phyloP scores from a whole-genome alignment of 208 protist species.

The Vickermania spadyakhi region DNA sequence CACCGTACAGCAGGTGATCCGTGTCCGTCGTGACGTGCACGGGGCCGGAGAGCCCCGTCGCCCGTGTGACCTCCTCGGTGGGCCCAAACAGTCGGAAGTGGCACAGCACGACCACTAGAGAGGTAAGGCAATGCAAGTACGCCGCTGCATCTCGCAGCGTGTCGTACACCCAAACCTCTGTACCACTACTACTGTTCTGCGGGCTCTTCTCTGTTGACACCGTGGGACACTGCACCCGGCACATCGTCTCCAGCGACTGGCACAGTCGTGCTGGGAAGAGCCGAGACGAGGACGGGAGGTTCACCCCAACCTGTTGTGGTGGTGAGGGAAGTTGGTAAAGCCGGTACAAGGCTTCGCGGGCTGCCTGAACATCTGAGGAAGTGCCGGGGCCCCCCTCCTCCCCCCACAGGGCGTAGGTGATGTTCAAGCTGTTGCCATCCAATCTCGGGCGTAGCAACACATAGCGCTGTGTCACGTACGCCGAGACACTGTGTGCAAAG shows the following conservation, averaged over 20 bases:
- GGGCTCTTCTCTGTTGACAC: too few species aligned
- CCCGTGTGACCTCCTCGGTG: neutral
- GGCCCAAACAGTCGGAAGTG: neutral
- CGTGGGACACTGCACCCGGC: neutral
- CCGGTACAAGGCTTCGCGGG: neutral
- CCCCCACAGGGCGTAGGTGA: constrained; percentile 10
- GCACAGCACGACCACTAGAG: neutral
- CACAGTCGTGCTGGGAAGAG: neutral
- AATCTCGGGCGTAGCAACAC: constrained; percentile 55
- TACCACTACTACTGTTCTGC: neutral
- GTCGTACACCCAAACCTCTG: neutral
- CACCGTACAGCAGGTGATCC: too few species aligned
- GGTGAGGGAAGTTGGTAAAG: neutral
- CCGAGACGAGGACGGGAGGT: neutral
- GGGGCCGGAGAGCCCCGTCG: neutral
- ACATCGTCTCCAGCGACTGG: neutral
- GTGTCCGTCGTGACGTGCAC: neutral
- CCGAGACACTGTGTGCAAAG: constrained; percentile 39
- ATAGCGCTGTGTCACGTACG: constrained; percentile 50
- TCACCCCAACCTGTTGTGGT: neutral
- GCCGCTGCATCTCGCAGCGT: neutral
- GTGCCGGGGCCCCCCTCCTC: neutral
- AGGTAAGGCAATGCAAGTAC: neutral
- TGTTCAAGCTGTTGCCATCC: constrained; percentile 34
- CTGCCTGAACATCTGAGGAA: neutral